phyloP scores from a whole-genome alignment of 2,329 filamentous ascomycete species.

The Canariomyces notabilis region DNA sequence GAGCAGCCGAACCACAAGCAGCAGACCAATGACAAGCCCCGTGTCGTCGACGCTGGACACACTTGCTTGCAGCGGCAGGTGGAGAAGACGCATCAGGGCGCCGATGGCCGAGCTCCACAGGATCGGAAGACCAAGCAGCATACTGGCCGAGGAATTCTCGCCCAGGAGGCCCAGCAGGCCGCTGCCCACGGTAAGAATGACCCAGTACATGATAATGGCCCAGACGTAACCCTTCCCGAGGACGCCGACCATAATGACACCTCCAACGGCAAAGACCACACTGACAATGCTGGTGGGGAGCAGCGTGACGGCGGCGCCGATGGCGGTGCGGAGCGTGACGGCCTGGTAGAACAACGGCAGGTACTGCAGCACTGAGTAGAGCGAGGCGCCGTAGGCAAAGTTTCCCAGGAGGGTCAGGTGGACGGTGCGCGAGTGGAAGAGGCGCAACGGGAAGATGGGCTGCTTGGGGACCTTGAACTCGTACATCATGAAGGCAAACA shows the following conservation, averaged over 20 bases:
- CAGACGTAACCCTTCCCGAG: not conserved
- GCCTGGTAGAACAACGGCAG: conserved; percentile 33
- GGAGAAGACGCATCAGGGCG: not conserved
- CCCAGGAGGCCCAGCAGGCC: not conserved
- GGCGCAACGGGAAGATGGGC: conserved; percentile 30
- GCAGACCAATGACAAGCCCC: conserved; percentile 32
- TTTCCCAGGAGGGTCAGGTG: conserved; percentile 25
- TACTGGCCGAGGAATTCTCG: conserved; percentile 10
- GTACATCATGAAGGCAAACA: conserved; percentile 29
- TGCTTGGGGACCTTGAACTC: conserved; percentile 25
- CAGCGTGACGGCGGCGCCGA: conserved; percentile 27
- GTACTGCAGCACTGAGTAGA: conserved; percentile 30
- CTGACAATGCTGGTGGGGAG: conserved; percentile 21
- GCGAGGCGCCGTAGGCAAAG: conserved; percentile 30
- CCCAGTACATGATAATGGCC: too few species aligned
- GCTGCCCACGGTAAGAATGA: too few species aligned
- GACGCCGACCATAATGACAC: not conserved
- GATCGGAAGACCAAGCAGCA: conserved; percentile 24
- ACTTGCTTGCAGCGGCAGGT: conserved; percentile 32
- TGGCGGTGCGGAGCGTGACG: conserved; percentile 26
- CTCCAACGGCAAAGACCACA: not conserved
- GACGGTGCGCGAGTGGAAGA: conserved; percentile 30
- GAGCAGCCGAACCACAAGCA: conserved; percentile 33
- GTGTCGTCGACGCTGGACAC: conserved; percentile 30
- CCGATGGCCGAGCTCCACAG: conserved; percentile 28